phyloP scores from a whole-genome alignment of 371 early-diverging fungal species.

The Smittium mucronatum region DNA sequence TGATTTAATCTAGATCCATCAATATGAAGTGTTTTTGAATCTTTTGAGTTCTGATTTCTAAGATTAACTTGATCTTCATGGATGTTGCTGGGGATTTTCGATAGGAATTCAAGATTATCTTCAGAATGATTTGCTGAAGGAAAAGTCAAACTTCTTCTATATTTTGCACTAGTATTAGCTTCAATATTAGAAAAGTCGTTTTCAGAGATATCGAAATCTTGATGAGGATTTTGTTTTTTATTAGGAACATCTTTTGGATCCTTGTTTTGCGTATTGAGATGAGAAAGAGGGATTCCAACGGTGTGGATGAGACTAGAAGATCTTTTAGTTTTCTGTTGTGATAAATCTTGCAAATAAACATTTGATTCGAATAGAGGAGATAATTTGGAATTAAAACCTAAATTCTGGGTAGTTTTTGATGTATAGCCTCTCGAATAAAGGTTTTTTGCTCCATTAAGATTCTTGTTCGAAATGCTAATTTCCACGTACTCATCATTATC shows the following conservation, averaged over 20 bases:
- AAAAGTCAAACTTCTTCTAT: slow-evolving; percentile 1
- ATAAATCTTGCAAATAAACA: background rate
- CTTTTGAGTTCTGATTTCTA: no score
- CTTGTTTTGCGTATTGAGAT: background rate
- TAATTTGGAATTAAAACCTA: background rate
- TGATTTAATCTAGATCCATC: no score
- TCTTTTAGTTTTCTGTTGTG: no score
- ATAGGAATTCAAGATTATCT: background rate
- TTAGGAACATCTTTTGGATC: background rate
- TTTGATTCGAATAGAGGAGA: background rate
- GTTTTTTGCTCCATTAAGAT: no score
- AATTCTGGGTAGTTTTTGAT: no score
- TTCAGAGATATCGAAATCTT: background rate
- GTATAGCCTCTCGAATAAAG: no score
- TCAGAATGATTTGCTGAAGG: background rate
- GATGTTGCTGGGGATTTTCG: no score
- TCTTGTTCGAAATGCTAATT: no score
- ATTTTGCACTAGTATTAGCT: background rate
- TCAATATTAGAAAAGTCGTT: background rate
- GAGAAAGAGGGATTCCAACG: background rate
- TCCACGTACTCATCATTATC: background rate
- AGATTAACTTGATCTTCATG: no score
- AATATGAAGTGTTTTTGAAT: no score
- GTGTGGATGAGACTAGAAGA: background rate
- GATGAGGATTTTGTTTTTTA: background rate